Percentiles rank a stretch among this genome's conserved stretches.
phyloP scores from a whole-genome alignment of 192 early-diverging fungal genomes.

The Polychytrium aggregatum region DNA sequence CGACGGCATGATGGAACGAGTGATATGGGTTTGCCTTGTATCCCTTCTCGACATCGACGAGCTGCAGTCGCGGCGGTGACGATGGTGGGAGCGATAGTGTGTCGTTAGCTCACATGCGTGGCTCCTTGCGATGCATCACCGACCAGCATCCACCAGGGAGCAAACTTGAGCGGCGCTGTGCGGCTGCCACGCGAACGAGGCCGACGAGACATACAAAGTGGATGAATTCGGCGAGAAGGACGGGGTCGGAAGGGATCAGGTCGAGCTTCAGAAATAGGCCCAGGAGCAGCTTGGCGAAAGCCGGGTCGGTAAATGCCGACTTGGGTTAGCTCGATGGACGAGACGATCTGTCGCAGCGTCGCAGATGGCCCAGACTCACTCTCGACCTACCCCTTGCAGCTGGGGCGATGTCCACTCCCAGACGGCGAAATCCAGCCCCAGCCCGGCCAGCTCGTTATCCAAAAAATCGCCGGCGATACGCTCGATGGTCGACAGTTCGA shows the following conservation, averaged over 20 bases:
- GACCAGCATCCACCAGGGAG: too few relatives aligned
- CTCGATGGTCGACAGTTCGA: too few relatives aligned
- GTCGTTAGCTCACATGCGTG: too few relatives aligned
- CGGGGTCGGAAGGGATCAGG: conserved; percentile 46
- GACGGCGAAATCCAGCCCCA: conserved; percentile 30
- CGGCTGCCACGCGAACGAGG: too few relatives aligned
- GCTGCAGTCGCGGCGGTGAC: too few relatives aligned
- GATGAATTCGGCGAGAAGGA: conserved; percentile 54
- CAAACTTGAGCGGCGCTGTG: too few relatives aligned
- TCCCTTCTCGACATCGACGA: conserved; percentile 66
- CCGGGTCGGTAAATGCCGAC: not conserved
- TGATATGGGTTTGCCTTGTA: conserved; percentile 87
- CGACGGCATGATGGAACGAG: conserved; percentile 83
- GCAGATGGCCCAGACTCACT: not conserved
- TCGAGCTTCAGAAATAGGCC: conserved; percentile 61
- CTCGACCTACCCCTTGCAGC: not conserved
- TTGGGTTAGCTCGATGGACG: not conserved
- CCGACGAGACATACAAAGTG: too few relatives aligned
- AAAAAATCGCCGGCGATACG: too few relatives aligned
- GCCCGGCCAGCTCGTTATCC: conserved; percentile 7
- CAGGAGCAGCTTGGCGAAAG: conserved; percentile 39
- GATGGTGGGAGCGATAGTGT: too few relatives aligned
- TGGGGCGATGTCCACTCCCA: conserved; percentile 19
- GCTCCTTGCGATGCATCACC: too few relatives aligned
- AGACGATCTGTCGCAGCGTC: not conserved